Evolutionary conservation across 2,329 filamentous ascomycete genomes (phyloP), one percentile per base, ranked within the genome.

Genomic region (Clarireedia homoeocarpa): DNA sequence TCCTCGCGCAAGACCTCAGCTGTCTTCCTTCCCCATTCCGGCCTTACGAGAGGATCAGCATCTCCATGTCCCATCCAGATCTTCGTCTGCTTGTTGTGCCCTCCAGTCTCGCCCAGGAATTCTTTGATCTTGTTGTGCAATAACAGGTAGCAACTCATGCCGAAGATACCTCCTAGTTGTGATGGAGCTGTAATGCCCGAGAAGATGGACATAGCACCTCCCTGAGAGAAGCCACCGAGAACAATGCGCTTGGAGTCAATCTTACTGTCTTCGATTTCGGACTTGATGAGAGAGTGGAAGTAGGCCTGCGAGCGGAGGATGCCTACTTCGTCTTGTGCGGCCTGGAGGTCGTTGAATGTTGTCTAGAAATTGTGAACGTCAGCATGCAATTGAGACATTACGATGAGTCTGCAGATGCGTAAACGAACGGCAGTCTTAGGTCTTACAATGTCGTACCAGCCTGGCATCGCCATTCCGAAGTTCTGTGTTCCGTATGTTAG

Each of bases 41-140:
- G 80, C 63, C 77, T 79, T 7, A 96, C 88, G 3, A 96, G 74
- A 14, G 78, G 78, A 70, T 99, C 92, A 0, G 73, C 73, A 59
- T 85, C 80, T n/a, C 94, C 94, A 65, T 97, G 94, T 12, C 82
- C 90, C 84, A 96, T 87, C 72, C 94, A 89, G 60, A 97, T 84
- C 1, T 88, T 88, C 1, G 90, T 96, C 42, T 86, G 77, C 71
- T 85, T 82, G 71, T 90, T 91, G 55, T 79, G 75, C 62, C 74
- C 80, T 20, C 53, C 53, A 26, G 78, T 75, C 62, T 75, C 74
- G 2, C 79, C 75, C 15, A 81, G 70, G 61, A 81, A 74, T 7
- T 77, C 77, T 67, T 79, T 76, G 62, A 89, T 71, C 67, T 85
- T 86, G 60, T 80, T 74, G 61, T 82, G 77, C 48, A 96, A 75